Conservation (phyloP, 768 basidiomycete species). For the Russula olivacea region DNA sequence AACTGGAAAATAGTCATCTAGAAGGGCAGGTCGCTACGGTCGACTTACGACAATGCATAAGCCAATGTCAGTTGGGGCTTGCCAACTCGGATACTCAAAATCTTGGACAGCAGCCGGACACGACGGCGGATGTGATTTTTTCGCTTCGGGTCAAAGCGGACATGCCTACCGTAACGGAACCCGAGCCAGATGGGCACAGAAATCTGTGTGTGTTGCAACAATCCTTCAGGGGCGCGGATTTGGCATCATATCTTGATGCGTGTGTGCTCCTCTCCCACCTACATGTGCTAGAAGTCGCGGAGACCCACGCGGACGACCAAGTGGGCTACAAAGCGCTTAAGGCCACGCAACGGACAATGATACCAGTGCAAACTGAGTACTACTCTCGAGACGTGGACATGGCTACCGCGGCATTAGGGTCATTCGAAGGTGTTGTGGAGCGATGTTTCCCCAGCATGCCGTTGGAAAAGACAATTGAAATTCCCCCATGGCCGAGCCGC, state of each 20-base stretch:
- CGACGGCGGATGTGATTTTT: slow-evolving; percentile 7
- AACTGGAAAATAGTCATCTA: neutral
- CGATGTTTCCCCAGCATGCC: slow-evolving; percentile 1
- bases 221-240: slow-evolving; percentile 17
- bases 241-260: slow-evolving; percentile 23
- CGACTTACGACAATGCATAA: slow-evolving; percentile 23
- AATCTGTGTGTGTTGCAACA: slow-evolving; percentile 10
- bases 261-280: slow-evolving; percentile 10
- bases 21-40: slow-evolving; percentile 1
- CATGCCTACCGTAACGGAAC: neutral
- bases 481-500: slow-evolving; percentile 1
- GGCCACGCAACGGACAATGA: neutral
- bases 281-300: slow-evolving; percentile 11
- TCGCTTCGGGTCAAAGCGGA: slow-evolving; percentile 14
- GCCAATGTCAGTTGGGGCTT: slow-evolving; percentile 22
- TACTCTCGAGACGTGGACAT: slow-evolving; percentile 19
- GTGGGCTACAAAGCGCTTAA: slow-evolving; percentile 37
- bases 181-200: slow-evolving; percentile 5
- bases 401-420: slow-evolving; percentile 2
- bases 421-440: slow-evolving; percentile 9
- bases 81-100: neutral
- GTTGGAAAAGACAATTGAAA: slow-evolving; percentile 6
- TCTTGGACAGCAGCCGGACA: slow-evolving; percentile 1
- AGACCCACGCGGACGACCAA: slow-evolving; percentile 47
- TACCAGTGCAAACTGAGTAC: slow-evolving; percentile 20